Conservation (phyloP, 1,139 yeast species). For the Suhomyces bribrorum region DNA sequence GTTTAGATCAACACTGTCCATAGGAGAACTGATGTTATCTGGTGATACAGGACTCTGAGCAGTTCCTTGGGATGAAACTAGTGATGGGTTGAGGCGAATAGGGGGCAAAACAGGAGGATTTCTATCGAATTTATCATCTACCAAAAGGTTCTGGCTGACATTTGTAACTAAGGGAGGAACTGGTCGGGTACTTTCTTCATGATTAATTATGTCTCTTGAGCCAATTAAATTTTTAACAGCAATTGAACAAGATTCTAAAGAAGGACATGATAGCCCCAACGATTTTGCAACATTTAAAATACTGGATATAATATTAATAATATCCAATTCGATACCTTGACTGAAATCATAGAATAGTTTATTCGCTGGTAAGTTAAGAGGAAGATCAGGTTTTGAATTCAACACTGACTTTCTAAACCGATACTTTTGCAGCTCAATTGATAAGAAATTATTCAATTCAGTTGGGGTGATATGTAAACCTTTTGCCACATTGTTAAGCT, state of each 20-base stretch:
- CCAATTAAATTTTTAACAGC: slow-evolving; percentile 17
- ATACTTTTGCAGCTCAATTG: not conserved
- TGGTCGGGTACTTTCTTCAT: not conserved
- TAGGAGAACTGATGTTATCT: slow-evolving; percentile 23
- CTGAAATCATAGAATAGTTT: slow-evolving; percentile 22
- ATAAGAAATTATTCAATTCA: slow-evolving; percentile 1
- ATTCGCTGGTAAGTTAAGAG: slow-evolving; percentile 17
- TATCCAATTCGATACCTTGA: slow-evolving; percentile 20
- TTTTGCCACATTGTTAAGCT: slow-evolving; percentile 17
- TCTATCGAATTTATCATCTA: slow-evolving; percentile 18
- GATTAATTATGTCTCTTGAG: slow-evolving; percentile 10
- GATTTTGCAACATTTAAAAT: slow-evolving; percentile 15
- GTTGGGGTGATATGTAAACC: not conserved
- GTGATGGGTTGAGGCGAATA: slow-evolving; percentile 25
- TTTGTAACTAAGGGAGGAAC: not conserved
- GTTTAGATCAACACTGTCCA: slow-evolving; percentile 16
- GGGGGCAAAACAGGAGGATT: slow-evolving; percentile 28
- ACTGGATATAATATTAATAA: slow-evolving; percentile 11
- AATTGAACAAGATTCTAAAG: slow-evolving; percentile 18
- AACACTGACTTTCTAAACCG: not conserved
- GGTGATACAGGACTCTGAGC: slow-evolving; percentile 15
- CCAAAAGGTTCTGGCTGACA: slow-evolving; percentile 7
- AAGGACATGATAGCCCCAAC: slow-evolving; percentile 14
- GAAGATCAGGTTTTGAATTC: slow-evolving; percentile 9
- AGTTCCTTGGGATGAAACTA: slow-evolving; percentile 18